These are phyloP conservation scores for Exophiala sideris DNA, from an alignment of 2,329 filamentous ascomycete genomes.

Conservation along the genomic window DNA sequence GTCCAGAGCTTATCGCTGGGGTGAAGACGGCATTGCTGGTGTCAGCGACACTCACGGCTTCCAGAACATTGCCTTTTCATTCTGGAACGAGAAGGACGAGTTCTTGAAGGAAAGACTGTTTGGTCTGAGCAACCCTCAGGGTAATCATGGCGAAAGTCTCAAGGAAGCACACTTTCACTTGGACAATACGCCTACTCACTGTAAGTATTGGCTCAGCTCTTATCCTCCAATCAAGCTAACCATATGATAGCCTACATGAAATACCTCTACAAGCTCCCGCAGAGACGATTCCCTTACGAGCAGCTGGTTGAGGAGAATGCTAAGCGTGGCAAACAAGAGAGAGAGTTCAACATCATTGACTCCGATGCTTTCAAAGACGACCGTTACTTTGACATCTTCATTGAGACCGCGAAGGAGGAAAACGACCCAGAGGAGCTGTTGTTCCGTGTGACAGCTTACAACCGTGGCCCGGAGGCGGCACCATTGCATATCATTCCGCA, in stretches of 20 bases:
- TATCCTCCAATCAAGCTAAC: conserved; percentile 10
- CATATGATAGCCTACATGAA: conserved; percentile 75
- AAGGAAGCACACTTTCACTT: conserved; percentile 96
- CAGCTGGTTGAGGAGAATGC: conserved; percentile 82
- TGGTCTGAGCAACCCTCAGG: conserved; percentile 91
- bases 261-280: conserved; percentile 95
- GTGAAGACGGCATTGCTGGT: conserved; percentile 93
- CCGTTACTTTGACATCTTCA: conserved; percentile 94
- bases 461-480: conserved; percentile 83
- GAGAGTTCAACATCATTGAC: conserved; percentile 88
- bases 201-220: conserved; percentile 36
- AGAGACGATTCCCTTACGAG: conserved; percentile 86
- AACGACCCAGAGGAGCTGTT: conserved; percentile 86
- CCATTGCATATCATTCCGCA: conserved; percentile 92
- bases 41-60: conserved; percentile 89
- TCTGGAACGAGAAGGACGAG: conserved; percentile 96
- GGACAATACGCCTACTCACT: conserved; percentile 76
- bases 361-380: conserved; percentile 85
- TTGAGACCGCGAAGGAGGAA: conserved; percentile 92
- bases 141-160: conserved; percentile 94
- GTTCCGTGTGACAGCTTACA: conserved; percentile 95
- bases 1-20: conserved; percentile 88
- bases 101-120: conserved; percentile 95
- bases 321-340: conserved; percentile 68
- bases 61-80: conserved; percentile 91